A percentile compares a stretch with the other conserved stretches of the same genome.
Conservation (phyloP, 345 rosid genomes). For the Lepidium africanum region DNA sequence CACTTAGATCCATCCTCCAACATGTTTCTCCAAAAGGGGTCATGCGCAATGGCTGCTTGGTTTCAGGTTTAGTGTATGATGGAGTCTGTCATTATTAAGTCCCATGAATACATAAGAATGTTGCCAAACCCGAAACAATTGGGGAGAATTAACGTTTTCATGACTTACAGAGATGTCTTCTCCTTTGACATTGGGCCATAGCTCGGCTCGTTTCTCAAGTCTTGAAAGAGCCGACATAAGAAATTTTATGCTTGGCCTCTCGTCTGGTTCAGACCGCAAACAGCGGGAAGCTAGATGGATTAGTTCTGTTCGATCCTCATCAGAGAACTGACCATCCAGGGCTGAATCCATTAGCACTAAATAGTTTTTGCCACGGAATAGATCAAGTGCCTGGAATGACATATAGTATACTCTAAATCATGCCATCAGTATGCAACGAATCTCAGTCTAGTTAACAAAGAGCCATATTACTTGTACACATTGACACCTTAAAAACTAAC, state of each 20-base stretch:
- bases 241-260: conserved; percentile 91
- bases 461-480: background rate
- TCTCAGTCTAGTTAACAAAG: background rate
- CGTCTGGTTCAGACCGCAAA: conserved; percentile 82
- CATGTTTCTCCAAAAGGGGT: conserved; percentile 89
- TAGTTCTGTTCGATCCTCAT: conserved; percentile 92
- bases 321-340: conserved; percentile 88
- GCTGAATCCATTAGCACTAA: conserved; percentile 95
- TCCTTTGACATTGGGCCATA: conserved; percentile 29
- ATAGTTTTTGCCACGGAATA: conserved; percentile 85
- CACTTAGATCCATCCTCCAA: conserved; percentile 75
- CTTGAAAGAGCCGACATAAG: conserved; percentile 66
- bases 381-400: conserved; percentile 82
- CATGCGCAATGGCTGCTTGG: conserved; percentile 41
- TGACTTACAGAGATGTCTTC: conserved; percentile 20
- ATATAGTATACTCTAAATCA: background rate
- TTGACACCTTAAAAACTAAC: conserved; percentile 3
- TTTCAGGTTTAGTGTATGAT: conserved; percentile 41
- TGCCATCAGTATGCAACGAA: background rate
- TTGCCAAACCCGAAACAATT: background rate
- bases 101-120: conserved; percentile 2
- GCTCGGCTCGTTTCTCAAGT: conserved; percentile 82
- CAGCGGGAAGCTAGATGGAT: conserved; percentile 84
- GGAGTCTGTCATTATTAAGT: conserved; percentile 45
- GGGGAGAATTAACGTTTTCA: background rate